phyloP scores from a whole-genome alignment of 805 yeast species.

The Starmerella asiatica region DNA sequence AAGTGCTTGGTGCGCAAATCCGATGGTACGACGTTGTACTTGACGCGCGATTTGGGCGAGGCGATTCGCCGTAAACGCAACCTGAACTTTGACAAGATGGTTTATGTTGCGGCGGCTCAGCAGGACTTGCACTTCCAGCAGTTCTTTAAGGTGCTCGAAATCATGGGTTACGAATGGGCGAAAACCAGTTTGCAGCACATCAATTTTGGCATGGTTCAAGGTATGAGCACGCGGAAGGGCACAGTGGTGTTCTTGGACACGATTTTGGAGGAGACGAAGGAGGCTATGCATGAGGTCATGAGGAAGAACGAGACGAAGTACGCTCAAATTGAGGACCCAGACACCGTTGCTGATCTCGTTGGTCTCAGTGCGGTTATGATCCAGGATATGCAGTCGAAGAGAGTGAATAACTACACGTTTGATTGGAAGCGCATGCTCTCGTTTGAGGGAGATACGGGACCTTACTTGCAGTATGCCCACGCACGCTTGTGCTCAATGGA shows the following conservation, averaged over 20 bases:
- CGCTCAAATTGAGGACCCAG: constrained; percentile 87
- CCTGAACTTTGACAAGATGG: constrained; percentile 85
- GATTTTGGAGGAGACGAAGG: constrained; percentile 84
- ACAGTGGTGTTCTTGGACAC: constrained; percentile 95
- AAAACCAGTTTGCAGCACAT: constrained; percentile 54
- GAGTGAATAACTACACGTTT: constrained; percentile 90
- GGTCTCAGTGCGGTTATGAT: constrained; percentile 98
- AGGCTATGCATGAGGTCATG: constrained; percentile 94
- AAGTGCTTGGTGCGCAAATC: constrained; percentile 84
- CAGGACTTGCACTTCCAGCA: constrained; percentile 92
- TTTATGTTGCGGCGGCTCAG: constrained; percentile 90
- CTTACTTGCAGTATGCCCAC: constrained; percentile 95
- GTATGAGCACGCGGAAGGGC: constrained; percentile 97
- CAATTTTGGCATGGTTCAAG: constrained; percentile 94
- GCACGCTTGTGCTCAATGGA: constrained; percentile 90
- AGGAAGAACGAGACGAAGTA: constrained; percentile 79
- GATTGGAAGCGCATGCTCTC: constrained; percentile 98
- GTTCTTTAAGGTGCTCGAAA: constrained; percentile 83
- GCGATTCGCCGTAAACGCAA: constrained; percentile 79
- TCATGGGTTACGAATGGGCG: constrained; percentile 85
- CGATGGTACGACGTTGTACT: constrained; percentile 87
- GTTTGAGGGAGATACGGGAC: constrained; percentile 98
- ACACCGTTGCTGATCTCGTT: constrained; percentile 82
- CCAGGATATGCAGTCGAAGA: constrained; percentile 96
- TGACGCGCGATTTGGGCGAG: constrained; percentile 94